phyloP scores from a whole-genome alignment of 257 asterid genomes.

The Jaltomata sinuosa region DNA sequence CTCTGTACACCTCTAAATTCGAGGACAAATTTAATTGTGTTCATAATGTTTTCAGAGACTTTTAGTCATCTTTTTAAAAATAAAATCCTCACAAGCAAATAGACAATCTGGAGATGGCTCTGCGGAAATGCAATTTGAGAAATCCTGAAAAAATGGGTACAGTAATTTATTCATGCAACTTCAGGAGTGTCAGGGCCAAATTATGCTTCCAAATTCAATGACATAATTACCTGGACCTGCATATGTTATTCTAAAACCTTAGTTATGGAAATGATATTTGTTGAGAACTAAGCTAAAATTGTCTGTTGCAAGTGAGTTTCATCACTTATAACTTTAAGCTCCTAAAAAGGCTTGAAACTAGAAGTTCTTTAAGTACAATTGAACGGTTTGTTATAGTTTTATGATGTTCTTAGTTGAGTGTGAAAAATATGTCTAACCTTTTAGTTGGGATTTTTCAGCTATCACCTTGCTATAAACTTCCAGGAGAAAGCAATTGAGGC shows the following conservation, averaged over 20 bases:
- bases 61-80: not conserved
- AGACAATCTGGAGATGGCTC: not conserved
- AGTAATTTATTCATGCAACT: not conserved
- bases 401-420: not conserved
- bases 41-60: not conserved
- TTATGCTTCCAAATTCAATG: not conserved
- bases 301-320: not conserved
- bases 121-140: not conserved
- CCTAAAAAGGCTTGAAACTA: not conserved
- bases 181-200: not conserved
- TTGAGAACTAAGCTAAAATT: not conserved
- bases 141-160: not conserved
- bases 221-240: not conserved
- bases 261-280: not conserved
- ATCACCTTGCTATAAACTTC: slow-evolving; percentile 61
- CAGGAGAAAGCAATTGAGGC: slow-evolving; percentile 85
- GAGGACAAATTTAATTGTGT: not conserved
- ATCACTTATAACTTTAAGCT: not conserved
- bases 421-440: not conserved
- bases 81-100: not conserved
- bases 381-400: not conserved
- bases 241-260: not conserved
- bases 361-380: not conserved
- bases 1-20: not conserved
- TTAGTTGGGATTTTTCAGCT: slow-evolving; percentile 39